Percentiles rank a stretch among this genome's conserved stretches.
phyloP scores from a whole-genome alignment of 768 basidiomycete genomes.

The Pleurotus ostreatus region DNA sequence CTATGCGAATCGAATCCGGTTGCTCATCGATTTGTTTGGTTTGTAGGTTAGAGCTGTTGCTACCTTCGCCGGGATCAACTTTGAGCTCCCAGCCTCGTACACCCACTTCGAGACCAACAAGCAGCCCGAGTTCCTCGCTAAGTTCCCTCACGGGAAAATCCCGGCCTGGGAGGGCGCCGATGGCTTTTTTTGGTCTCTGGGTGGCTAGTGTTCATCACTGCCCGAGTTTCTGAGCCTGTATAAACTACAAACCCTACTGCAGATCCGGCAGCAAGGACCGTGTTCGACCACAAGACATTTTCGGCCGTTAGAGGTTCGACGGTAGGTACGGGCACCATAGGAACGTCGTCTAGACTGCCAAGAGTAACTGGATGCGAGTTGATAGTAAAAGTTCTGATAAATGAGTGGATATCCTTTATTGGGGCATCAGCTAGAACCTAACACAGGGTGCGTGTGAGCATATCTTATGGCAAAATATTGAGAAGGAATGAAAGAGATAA shows the following conservation, averaged over 20 bases:
- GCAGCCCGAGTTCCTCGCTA: conserved; percentile 62
- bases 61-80: conserved; percentile 53
- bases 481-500: too few species aligned
- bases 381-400: conserved; percentile 88
- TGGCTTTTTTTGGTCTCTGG: conserved; percentile 91
- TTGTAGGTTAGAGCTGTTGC: conserved; percentile 51
- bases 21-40: conserved; percentile 6
- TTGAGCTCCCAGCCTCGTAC: conserved; percentile 52
- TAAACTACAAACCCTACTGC: conserved; percentile 93
- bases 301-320: conserved; percentile 91
- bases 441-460: too few species aligned
- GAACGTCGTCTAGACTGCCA: conserved; percentile 27
- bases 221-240: conserved; percentile 91
- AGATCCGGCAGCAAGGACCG: conserved; percentile 92
- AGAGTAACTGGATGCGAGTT: conserved; percentile 32
- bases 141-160: conserved; percentile 82
- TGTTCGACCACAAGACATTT: conserved; percentile 96
- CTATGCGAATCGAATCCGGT: neutral
- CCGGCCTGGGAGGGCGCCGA: conserved; percentile 76
- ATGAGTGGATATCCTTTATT: conserved; percentile 94
- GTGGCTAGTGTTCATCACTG: conserved; percentile 98
- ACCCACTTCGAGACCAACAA: conserved; percentile 64
- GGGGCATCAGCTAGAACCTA: conserved; percentile 78
- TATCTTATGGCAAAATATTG: too few species aligned
- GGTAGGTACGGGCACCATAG: conserved; percentile 40